Base-by-base conservation (phyloP, 371 early-diverging fungal species). In the Parasitella parasitica region DNA sequence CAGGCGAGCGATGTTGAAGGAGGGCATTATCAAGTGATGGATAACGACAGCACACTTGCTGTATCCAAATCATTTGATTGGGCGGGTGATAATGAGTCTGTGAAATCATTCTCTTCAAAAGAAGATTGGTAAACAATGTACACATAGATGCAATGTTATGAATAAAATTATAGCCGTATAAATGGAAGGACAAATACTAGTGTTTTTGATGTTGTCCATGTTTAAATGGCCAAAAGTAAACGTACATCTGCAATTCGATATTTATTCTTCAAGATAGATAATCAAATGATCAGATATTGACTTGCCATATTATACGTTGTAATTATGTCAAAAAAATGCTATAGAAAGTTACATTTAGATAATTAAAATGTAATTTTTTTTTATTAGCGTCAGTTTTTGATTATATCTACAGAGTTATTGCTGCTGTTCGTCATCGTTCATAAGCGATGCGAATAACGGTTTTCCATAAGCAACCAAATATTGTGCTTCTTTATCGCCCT, bases 401-500 rank as follows among this genome's bases (percentile, higher is more conserved):
- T 46, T 20, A 46, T 24, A 3, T 38, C 16, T 27, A 22, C 49
- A n/a, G n/a, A n/a, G n/a, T n/a, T 59, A 27, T 39, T 51, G 5
- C 11, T 39, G 11, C 0, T 59, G 28, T 20, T 59, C n/a, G 6
- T 28, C 20, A 30, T 38, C 30, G 3, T 35, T 26, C 37, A 36
- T 51, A 24, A 51, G 53, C 9, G 52, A 39, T 58, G 64, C 39
- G 49, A 73, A 63, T 16, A 66, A 54, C 11, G 72, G 64, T 30
- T 61, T 65, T 34, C 64, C 71, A 60, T 70, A 67, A 22, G 72
- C 67, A 3, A 76, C 66, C 8, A 76, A 51, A 57, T 72, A 72
- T 6, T 48, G 49, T 0, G 80, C 77, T 24, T 70, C 61, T 12
- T 60, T 24, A 54, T 77, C 74, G 1, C 76, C 76, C 5, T 36